Base-by-base conservation (phyloP, 2,329 filamentous ascomycete species). In the Akanthomyces muscarius region DNA sequence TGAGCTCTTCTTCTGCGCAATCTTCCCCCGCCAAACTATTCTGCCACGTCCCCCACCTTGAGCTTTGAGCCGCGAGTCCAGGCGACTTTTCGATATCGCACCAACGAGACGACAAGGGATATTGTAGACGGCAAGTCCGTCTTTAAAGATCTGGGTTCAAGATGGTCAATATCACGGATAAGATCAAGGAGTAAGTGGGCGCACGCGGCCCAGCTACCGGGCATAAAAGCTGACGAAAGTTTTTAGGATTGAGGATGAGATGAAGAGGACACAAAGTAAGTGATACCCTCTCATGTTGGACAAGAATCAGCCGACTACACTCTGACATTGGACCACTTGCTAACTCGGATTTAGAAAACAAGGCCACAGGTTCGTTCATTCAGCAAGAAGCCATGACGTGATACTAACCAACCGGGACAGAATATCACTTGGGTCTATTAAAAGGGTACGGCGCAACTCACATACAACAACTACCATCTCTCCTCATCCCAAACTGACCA, bases 141-240 rank as follows among this genome's bases (percentile, higher is more conserved):
- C 68, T 71, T 64, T 70, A 72, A 73, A 71, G 18, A 71, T 71
- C 65, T 66, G 63, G 65, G 67, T 67, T 62, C 77, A 84, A 80
- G 72, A 99, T 99, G 95, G 95, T 98, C 78, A 98, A 98, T 82
- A 99, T 99, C 69, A 98, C 95, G 68, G 96, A 99, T 62, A 98
- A 97, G 85, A 99, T 99, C 82, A 99, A 99, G 84, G 95, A 98
- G 94, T 97, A 79, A 73, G 88, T 75, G 8, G 11, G 14, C 7
- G 16, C 21, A 41, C 44, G 23, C 33, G 28, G 21, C 23, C 18
- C 5, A 56, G 63, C 55, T 65, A 50, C 62, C 60, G 60, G 65
- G 38, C 58, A 56, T 61, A 7, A 7, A 18, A 48, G 66, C 70
- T 73, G 66, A 73, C 62, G 25, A 44, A 36, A 23, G 51, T 47